Base-by-base conservation (phyloP, 1,284 basidiomycete genomes). In the Leccinum laetum region DNA sequence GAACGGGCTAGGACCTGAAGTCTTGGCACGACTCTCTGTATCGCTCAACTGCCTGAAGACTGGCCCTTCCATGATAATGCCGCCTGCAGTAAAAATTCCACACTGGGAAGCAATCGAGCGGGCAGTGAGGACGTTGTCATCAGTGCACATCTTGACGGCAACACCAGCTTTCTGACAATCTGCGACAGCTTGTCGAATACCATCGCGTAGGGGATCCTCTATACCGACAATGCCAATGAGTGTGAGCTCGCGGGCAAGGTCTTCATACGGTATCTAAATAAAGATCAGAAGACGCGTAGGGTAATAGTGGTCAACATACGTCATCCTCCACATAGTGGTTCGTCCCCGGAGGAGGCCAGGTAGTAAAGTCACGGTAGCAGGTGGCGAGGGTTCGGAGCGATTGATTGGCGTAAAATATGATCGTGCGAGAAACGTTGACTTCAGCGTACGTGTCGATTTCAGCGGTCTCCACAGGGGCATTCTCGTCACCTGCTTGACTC, bases 81-180 rank as follows among this genome's bases (percentile, higher is more conserved):
- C 96, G 44, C 95, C 96, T 2, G 91, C 80, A 7, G 90, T 92
- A 79, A 93, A 98, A 77, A 99, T 98, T 55, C 96, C 95, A 75
- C 96, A 99, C 75, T 99, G 97, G 7, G 86, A 85, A 44, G 97
- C 96, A 72, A 99, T 99, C 7, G 96, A 98, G 26, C 93, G 87
- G 53, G 94, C 94, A 7, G 95, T 97, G 57, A 99, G 85, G 60
- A 96, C 93, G 71, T 99, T 99, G 80, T 99, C 97, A 75, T 97
- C 97, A 1, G 97, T 99, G 78, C 95, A 98, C 96, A 99, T 99
- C 83, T 98, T 99, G 81, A 99, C 90, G 35, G 86, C 84, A n/a
- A 99, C 96, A 70, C 96, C 96, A 41, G 96, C 97, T 63, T 83
- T 85, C 71, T 88, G 87, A 76, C 96, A 98, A 68, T 93, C 89